Base-by-base conservation (phyloP, 805 yeast species). In the Scheffersomyces coipomensis region DNA sequence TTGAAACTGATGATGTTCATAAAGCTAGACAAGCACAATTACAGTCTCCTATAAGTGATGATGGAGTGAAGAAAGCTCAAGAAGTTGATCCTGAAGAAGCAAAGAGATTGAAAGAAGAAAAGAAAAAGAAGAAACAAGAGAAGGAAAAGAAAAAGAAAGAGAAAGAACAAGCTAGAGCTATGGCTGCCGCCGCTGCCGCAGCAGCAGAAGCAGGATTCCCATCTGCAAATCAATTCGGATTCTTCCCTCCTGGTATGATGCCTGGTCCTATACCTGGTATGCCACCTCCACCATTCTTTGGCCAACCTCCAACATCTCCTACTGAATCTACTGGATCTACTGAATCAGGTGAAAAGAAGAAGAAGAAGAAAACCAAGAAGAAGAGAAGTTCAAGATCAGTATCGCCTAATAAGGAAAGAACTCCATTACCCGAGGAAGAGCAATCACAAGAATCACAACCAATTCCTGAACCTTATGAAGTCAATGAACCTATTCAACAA, bases 171-270 rank as follows among this genome's bases (percentile, higher is more conserved):
- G 18, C 30, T 11, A 27, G 15, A 12, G 30, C 30, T 13, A 27
- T 27, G 30, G 30, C 39, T 18, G 46, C 46, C 3, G 44, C 40
- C 29, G 21, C 40, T n/a, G 46, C 46, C 4, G 46, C 46, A 9
- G 46, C 46, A 2, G 30, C 40, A 32, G 46, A 43, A 6, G 46
- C 41, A n/a, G 46, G 46, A 29, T 43, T 43, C 24, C 39, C 43
- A 24, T 39, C 40, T 29, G 33, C 46, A 19, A 37, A 37, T 19
- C 44, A 40, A 33, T 33, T 39, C 24, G 35, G 39, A 10, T 24
- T 39, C 13, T 33, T 43, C 15, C 32, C 39, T 8, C 30, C 30
- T 5, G 10, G 38, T 13, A n/a, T n/a, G n/a, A n/a, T n/a, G n/a
- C n/a, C n/a, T n/a, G n/a, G n/a, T n/a, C n/a, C n/a, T n/a, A n/a